These are phyloP conservation scores for Terfezia boudieri DNA, from an alignment of 495 filamentous ascomycete species.

Conservation along the genomic window DNA sequence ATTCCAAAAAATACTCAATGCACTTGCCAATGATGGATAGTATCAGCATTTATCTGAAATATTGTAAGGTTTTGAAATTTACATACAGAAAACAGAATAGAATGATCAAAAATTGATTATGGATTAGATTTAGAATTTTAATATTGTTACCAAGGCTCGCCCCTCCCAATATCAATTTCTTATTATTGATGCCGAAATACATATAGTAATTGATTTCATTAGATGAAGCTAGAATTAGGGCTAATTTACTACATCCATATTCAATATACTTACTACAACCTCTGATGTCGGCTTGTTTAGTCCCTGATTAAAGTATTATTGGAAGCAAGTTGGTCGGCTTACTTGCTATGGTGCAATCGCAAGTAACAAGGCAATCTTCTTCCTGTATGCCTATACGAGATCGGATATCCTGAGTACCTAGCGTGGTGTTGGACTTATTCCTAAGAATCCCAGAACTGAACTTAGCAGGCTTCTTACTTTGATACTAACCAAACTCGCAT, in stretches of 20 bases:
- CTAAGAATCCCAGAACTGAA: background rate
- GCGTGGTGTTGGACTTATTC: background rate
- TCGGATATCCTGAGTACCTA: background rate
- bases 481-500: too few species aligned
- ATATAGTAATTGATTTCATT: constrained; percentile 6
- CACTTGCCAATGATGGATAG: background rate
- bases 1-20: too few species aligned
- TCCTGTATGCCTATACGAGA: background rate
- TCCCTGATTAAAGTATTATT: background rate
- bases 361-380: background rate
- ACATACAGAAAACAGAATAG: constrained; percentile 9
- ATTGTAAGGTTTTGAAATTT: background rate
- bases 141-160: constrained; percentile 2
- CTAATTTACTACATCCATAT: constrained; percentile 4
- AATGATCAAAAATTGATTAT: constrained; percentile 10
- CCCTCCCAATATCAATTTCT: background rate
- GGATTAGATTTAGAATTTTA: constrained; percentile 12
- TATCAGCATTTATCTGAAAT: background rate
- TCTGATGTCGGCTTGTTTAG: constrained; percentile 2
- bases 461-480: background rate
- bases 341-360: background rate
- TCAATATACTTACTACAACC: constrained; percentile 5
- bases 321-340: constrained; percentile 2
- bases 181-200: constrained; percentile 1
- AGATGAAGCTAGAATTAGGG: constrained; percentile 4